Conservation (phyloP, 495 filamentous ascomycete species). For the Bacidia gigantensis region DNA sequence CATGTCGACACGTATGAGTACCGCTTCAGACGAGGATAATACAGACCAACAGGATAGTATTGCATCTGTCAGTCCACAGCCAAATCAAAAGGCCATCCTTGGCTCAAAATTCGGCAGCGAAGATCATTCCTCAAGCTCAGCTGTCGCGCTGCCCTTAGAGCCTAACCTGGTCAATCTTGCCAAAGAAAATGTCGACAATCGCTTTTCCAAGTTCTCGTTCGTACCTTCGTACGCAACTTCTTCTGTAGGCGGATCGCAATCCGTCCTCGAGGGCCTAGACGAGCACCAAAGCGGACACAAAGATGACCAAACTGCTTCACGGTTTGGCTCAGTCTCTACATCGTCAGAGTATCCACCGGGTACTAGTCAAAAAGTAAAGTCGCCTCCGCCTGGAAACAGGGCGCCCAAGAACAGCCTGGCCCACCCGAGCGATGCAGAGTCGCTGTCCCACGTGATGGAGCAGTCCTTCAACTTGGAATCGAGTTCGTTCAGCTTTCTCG, state of each 20-base stretch:
- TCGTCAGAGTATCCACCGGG: slow-evolving; percentile 9
- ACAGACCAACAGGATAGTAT: neutral
- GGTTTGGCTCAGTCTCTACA: slow-evolving; percentile 3
- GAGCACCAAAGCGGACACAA: neutral
- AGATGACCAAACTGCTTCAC: neutral
- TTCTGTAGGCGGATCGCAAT: slow-evolving; percentile 1
- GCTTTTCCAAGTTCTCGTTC: slow-evolving; percentile 6
- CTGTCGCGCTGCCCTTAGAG: neutral
- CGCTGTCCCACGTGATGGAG: neutral
- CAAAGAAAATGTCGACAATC: slow-evolving; percentile 4
- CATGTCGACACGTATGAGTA: slow-evolving; percentile 1
- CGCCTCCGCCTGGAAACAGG: slow-evolving; percentile 7
- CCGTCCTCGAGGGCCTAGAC: neutral
- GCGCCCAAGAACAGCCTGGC: neutral
- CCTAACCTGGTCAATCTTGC: neutral
- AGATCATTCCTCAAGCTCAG: neutral
- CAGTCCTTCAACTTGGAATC: neutral
- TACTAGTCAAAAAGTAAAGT: slow-evolving; percentile 9
- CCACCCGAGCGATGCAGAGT: neutral
- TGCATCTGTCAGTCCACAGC: neutral
- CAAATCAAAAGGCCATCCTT: neutral
- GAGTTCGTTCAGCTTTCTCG: neutral
- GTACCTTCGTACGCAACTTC: slow-evolving; percentile 4
- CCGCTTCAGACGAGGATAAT: neutral
- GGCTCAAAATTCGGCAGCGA: neutral